These are phyloP conservation scores for Picea sitchensis DNA, from an alignment of 75 land plant genomes.

Conservation along the genomic window DNA sequence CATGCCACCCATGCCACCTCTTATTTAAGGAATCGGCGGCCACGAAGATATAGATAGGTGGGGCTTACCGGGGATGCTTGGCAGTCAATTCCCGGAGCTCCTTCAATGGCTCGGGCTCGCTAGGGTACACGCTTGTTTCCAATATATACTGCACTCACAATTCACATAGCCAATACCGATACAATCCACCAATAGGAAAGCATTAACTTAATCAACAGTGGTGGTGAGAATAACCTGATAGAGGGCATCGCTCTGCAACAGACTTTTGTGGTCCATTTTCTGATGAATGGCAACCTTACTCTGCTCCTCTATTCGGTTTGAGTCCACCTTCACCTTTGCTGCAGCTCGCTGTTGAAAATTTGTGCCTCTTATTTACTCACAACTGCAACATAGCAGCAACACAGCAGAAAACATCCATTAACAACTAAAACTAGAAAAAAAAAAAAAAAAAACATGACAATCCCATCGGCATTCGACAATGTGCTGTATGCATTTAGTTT, in stretches of 20 bases:
- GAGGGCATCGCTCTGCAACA: constrained; percentile 78
- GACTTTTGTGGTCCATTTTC: constrained; percentile 86
- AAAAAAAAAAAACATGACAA: too few species aligned
- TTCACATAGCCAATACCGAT: background rate
- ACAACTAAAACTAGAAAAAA: too few species aligned
- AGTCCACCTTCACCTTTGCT: constrained; percentile 7
- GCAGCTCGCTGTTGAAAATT: background rate
- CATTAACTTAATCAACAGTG: background rate
- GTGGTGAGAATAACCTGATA: constrained; percentile 50
- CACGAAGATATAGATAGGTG: too few species aligned
- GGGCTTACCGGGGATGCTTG: too few species aligned
- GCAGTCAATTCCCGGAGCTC: constrained; percentile 23
- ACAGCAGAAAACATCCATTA: too few species aligned
- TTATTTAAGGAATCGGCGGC: too few species aligned
- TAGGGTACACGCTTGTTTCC: constrained; percentile 76
- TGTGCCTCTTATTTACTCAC: background rate
- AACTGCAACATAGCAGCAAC: background rate
- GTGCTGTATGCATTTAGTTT: too few species aligned
- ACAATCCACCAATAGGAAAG: background rate
- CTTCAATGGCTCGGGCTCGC: constrained; percentile 59
- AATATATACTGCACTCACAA: constrained; percentile 56
- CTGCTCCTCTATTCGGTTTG: too few species aligned
- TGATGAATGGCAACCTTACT: constrained; percentile 34
- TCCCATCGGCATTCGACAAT: too few species aligned
- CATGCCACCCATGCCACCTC: too few species aligned